Conservation (phyloP, 352 stramenopile species). For the Pythium phragmitis region DNA sequence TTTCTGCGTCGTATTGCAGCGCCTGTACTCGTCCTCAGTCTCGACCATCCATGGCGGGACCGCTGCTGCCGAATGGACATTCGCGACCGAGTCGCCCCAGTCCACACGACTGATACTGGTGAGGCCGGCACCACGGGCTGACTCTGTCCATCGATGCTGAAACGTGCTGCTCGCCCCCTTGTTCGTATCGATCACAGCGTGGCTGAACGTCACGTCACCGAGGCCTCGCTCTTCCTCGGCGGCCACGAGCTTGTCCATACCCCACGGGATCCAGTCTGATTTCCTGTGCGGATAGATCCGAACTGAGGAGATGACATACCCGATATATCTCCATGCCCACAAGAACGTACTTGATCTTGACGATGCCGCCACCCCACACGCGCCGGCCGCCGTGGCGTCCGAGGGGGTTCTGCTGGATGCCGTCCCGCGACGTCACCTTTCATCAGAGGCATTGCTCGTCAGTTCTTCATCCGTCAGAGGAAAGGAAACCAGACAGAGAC, state of each 20-base stretch:
- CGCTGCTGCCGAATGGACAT: slow-evolving; percentile 57
- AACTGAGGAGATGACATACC: background rate
- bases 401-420: slow-evolving; percentile 51
- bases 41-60: slow-evolving; percentile 77
- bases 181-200: background rate
- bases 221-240: slow-evolving; percentile 34
- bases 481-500: background rate
- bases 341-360: slow-evolving; percentile 39
- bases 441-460: background rate
- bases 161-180: slow-evolving; percentile 8
- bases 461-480: background rate
- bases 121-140: slow-evolving; percentile 41
- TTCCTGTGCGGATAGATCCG: slow-evolving; percentile 26
- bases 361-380: slow-evolving; percentile 68
- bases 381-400: slow-evolving; percentile 47
- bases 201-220: background rate
- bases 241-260: slow-evolving; percentile 56
- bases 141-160: slow-evolving; percentile 49
- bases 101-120: slow-evolving; percentile 38
- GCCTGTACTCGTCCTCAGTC: slow-evolving; percentile 69
- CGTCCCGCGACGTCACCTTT: slow-evolving; percentile 34
- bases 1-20: slow-evolving; percentile 37
- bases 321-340: background rate
- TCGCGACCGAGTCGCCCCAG: slow-evolving; percentile 46
- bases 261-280: slow-evolving; percentile 48